Percentiles rank a stretch among this genome's conserved stretches.
Evolutionary conservation across 768 basidiomycete genomes (phyloP).

Genomic region (Panaeolus cyanescens): DNA sequence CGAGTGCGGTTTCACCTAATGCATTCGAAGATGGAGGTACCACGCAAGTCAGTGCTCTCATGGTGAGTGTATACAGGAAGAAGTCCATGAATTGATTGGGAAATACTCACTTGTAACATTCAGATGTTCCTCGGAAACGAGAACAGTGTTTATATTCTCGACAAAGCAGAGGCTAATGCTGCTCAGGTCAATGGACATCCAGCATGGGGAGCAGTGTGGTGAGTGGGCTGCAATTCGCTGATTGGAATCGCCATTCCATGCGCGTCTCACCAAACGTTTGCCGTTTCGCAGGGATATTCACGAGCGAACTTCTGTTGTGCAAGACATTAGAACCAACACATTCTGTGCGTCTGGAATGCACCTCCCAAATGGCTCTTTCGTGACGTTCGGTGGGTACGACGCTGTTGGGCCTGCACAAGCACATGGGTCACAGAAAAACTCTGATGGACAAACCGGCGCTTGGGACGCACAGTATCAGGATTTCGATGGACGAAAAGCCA

Average conservation of each 20-base stretch:
- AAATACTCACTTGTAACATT: background rate
- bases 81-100: conserved; percentile 14
- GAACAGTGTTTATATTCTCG: conserved; percentile 83
- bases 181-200: conserved; percentile 67
- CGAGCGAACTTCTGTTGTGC: conserved; percentile 54
- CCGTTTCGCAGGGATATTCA: conserved; percentile 53
- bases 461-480: conserved; percentile 74
- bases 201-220: conserved; percentile 77
- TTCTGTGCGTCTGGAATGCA: conserved; percentile 87
- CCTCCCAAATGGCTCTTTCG: conserved; percentile 75
- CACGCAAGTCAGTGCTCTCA: conserved; percentile 51
- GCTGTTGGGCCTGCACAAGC: conserved; percentile 70
- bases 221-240: conserved; percentile 6
- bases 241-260: background rate
- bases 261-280: no score
- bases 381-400: conserved; percentile 76
- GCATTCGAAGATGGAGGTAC: conserved; percentile 48
- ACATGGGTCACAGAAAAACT: conserved; percentile 50
- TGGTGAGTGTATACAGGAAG: no score
- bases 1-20: no score
- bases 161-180: conserved; percentile 84
- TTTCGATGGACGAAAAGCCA: conserved; percentile 79
- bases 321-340: conserved; percentile 73
- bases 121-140: conserved; percentile 82
- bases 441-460: conserved; percentile 45